Evolutionary conservation across 2,329 filamentous ascomycete species (phyloP).

Genomic region (Fusarium coffeatum): DNA sequence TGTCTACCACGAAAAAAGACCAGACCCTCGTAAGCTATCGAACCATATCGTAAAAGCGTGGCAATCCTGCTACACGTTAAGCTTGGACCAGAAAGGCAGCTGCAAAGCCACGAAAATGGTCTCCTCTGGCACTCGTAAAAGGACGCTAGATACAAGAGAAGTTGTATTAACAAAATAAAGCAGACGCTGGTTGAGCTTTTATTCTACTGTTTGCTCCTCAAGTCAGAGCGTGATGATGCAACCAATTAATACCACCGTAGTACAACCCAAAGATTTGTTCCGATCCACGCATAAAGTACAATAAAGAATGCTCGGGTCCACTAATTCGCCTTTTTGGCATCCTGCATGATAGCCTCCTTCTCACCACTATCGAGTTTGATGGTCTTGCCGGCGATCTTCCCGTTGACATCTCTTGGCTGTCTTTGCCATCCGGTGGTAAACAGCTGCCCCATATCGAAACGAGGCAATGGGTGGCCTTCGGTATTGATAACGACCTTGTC

Average conservation of each 20-base stretch:
- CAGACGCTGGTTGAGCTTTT: not conserved
- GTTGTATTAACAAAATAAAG: not conserved
- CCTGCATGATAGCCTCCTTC: conserved; percentile 29
- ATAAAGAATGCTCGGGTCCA: conserved; percentile 13
- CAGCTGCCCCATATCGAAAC: conserved; percentile 82
- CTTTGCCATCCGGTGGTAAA: conserved; percentile 86
- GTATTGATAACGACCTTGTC: conserved; percentile 94
- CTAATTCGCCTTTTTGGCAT: conserved; percentile 12
- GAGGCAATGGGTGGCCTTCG: conserved; percentile 89
- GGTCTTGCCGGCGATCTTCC: conserved; percentile 51
- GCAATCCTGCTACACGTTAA: conserved; percentile 9
- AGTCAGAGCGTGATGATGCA: conserved; percentile 1
- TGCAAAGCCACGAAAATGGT: conserved; percentile 22
- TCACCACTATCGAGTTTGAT: conserved; percentile 17
- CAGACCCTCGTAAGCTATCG: conserved; percentile 19
- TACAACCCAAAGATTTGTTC: conserved; percentile 5
- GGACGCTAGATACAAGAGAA: not conserved
- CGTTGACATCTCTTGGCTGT: conserved; percentile 67
- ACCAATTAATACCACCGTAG: conserved; percentile 10
- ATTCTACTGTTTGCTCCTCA: conserved; percentile 8
- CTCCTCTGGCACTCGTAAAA: not conserved
- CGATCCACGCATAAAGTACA: not conserved
- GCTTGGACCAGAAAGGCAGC: conserved; percentile 32
- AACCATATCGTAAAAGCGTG: conserved; percentile 13
- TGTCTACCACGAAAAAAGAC: not conserved